Percentiles rank a stretch among this genome's conserved stretches.
These are phyloP conservation scores for Skeletonema potamos DNA, from an alignment of 108 stramenopile species.

Conservation along the genomic window DNA sequence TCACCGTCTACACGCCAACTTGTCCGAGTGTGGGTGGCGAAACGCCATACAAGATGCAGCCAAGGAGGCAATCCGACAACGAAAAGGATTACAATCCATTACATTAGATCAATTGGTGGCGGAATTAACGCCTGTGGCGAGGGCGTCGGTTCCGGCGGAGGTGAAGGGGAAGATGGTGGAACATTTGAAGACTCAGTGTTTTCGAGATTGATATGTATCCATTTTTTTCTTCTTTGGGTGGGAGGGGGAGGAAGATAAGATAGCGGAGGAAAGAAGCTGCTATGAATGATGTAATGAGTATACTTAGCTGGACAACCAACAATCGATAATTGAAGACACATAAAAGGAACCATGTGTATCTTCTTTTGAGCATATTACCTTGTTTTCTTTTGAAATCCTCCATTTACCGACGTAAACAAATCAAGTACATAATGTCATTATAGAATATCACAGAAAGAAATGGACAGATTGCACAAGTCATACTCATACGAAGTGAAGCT, in stretches of 20 bases:
- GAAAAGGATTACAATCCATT: conserved; percentile 68
- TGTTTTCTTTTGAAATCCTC: no score
- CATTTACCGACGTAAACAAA: no score
- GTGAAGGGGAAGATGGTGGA: conserved; percentile 66
- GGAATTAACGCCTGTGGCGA: conserved; percentile 64
- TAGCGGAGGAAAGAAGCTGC: background rate
- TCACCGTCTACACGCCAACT: conserved; percentile 57
- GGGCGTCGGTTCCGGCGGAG: conserved; percentile 70
- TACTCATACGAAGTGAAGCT: no score
- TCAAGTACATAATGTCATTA: no score
- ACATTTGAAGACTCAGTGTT: conserved; percentile 38
- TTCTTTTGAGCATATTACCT: no score
- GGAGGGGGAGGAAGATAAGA: no score
- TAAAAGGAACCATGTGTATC: no score
- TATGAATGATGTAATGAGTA: no score
- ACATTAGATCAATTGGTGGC: conserved; percentile 72
- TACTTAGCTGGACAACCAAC: no score
- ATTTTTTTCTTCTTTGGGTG: background rate
- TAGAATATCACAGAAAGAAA: no score
- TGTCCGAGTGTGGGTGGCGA: conserved; percentile 75
- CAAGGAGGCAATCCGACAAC: conserved; percentile 62
- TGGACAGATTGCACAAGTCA: no score
- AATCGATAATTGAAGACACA: no score
- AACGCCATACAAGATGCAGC: conserved; percentile 66
- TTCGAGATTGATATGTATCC: background rate